Base-by-base conservation (phyloP, 2,329 filamentous ascomycete species). In the Leptographium procerum region DNA sequence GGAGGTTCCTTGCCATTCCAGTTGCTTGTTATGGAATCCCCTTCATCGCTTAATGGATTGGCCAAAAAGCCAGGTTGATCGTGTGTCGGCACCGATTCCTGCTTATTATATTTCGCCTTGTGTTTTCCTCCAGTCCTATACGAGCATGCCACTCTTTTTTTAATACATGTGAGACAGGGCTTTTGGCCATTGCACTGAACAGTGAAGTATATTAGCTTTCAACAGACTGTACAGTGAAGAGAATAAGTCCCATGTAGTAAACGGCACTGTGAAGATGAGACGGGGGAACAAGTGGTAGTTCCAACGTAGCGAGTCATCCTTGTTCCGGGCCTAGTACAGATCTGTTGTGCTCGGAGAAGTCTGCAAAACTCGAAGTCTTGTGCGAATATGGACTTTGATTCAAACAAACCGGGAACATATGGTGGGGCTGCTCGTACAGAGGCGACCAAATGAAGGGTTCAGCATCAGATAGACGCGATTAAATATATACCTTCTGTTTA, bases 401-500 rank as follows among this genome's bases (percentile, higher is more conserved):
- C n/a, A n/a, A n/a, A n/a, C n/a, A n/a, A n/a, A n/a, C n/a, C n/a
- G n/a, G n/a, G n/a, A n/a, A n/a, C n/a, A n/a, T n/a, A n/a, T n/a
- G n/a, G n/a, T n/a, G n/a, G 40, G 40, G 19, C 13, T 7, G 40
- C n/a, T 19, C 40, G n/a, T 7, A 19, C 8, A 43, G 19, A n/a
- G 40, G 43, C 19, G 19, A 4, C 6, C 43, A 47, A 22, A 40
- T 13, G 16, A 19, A 34, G 33, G 33, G 7, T 34, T 14, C 8
- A 19, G 14, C 7, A 19, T 8, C 40, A 45, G 19, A 50, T 7
- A 29, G 28, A 33, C n/a, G n/a, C n/a, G n/a, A n/a, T n/a, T 24
- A 13, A 26, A 47, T 26, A 65, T 78, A 74, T 66, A 83, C 84
- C 75, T 86, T 87, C 71, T 86, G 83, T 69, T 87, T 87, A 61